These are phyloP conservation scores for Begonia peltatifolia DNA, from an alignment of 306 rosid genomes.

Conservation along the genomic window DNA sequence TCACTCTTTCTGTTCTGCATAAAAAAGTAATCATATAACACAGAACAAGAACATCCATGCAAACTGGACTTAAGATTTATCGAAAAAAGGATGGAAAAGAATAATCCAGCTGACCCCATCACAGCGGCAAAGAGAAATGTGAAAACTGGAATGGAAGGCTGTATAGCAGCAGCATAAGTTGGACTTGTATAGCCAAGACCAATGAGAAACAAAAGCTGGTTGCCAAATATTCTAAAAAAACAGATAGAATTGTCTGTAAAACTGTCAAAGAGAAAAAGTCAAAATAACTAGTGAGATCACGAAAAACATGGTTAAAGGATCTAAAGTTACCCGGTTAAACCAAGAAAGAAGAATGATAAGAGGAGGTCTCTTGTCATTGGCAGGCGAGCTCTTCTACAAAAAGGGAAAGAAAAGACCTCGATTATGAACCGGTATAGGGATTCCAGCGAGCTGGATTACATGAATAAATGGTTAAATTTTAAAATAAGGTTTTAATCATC, in stretches of 20 bases:
- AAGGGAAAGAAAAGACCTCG: slow-evolving; percentile 4
- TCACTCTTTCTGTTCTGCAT: slow-evolving; percentile 93
- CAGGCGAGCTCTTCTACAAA: slow-evolving; percentile 50
- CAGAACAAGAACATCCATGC: slow-evolving; percentile 10
- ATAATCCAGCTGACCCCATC: slow-evolving; percentile 66
- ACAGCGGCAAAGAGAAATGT: slow-evolving; percentile 61
- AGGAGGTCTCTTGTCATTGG: slow-evolving; percentile 49
- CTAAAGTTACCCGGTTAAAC: slow-evolving; percentile 70
- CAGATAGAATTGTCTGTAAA: slow-evolving; percentile 13
- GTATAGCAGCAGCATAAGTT: slow-evolving; percentile 89
- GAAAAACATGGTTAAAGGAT: slow-evolving; percentile 1
- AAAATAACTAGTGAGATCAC: background rate
- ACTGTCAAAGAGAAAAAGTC: slow-evolving; percentile 5
- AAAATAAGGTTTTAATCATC: no score
- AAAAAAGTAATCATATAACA: slow-evolving; percentile 20
- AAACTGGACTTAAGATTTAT: background rate
- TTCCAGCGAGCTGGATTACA: background rate
- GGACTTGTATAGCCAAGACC: slow-evolving; percentile 96
- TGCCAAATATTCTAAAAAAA: slow-evolving; percentile 71
- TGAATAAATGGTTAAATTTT: no score
- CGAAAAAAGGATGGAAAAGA: slow-evolving; percentile 1
- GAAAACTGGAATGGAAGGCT: slow-evolving; percentile 87
- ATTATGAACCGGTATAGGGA: background rate
- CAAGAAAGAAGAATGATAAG: slow-evolving; percentile 68
- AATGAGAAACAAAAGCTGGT: slow-evolving; percentile 87